phyloP scores from a whole-genome alignment of 2,329 filamentous ascomycete species.

The Pseudopithomyces chartarum region DNA sequence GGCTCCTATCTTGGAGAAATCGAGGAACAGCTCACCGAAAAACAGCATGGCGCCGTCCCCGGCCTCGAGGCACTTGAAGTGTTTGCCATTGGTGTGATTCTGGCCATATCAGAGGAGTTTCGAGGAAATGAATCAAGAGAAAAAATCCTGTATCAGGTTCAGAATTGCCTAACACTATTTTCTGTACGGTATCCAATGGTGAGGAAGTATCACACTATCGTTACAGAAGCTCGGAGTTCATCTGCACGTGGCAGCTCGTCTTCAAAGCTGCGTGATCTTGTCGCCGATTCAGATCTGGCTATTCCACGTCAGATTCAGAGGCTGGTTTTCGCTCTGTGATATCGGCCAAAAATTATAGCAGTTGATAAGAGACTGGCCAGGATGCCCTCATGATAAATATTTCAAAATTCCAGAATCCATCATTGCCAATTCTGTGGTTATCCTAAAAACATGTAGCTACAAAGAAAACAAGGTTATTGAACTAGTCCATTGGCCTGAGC shows the following conservation, averaged over 20 bases:
- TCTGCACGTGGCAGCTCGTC: not conserved
- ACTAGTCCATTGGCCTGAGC: not conserved
- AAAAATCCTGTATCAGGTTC: not conserved
- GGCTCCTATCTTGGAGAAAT: slow-evolving; percentile 2
- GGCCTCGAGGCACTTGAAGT: slow-evolving; percentile 5
- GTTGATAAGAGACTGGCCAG: too few relatives aligned
- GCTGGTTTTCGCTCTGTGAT: not conserved
- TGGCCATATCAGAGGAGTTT: not conserved
- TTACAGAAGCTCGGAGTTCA: not conserved
- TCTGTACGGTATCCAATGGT: not conserved
- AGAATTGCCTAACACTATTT: not conserved
- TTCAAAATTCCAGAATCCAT: too few relatives aligned
- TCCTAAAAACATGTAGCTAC: too few relatives aligned
- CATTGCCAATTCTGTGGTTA: too few relatives aligned
- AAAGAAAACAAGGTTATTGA: not conserved
- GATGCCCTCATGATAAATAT: too few relatives aligned
- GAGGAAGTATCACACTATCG: not conserved
- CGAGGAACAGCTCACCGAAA: not conserved
- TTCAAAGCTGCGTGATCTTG: not conserved
- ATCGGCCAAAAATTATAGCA: too few relatives aligned
- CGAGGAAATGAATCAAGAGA: too few relatives aligned
- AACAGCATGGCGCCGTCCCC: not conserved
- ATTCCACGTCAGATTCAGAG: not conserved
- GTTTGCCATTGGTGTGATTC: slow-evolving; percentile 6
- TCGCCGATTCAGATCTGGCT: not conserved